Conservation (phyloP, 2,329 filamentous ascomycete genomes). For the Aspergillus amoenus region DNA sequence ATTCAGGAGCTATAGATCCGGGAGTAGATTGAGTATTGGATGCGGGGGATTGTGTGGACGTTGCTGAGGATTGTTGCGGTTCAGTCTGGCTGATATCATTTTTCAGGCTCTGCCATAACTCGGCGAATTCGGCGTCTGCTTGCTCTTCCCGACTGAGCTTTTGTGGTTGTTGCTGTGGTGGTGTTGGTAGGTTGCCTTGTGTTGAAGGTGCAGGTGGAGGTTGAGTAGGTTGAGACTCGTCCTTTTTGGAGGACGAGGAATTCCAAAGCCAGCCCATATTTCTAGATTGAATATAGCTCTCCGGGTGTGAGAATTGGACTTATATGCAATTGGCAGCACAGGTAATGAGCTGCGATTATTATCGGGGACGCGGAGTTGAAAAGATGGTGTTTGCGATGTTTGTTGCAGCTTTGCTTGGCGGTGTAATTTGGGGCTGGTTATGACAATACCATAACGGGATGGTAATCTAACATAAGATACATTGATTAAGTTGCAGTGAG, state of each 20-base stretch:
- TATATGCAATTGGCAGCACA: not conserved
- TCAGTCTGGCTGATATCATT: constrained; percentile 24
- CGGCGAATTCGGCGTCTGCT: constrained; percentile 55
- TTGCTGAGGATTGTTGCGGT: constrained; percentile 12
- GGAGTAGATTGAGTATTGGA: constrained; percentile 17
- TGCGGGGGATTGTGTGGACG: constrained; percentile 6
- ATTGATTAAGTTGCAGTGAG: not conserved
- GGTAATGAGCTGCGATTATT: not conserved
- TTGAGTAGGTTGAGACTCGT: constrained; percentile 21
- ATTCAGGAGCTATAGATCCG: constrained; percentile 57
- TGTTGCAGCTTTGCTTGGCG: constrained; percentile 5
- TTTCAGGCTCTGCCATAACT: constrained; percentile 53
- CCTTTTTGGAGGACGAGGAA: constrained; percentile 30
- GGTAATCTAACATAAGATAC: not conserved
- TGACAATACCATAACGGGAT: constrained; percentile 4
- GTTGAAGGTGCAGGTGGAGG: constrained; percentile 14
- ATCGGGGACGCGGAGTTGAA: not conserved
- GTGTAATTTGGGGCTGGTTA: not conserved
- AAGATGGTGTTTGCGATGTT: constrained; percentile 1
- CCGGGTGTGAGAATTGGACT: not conserved
- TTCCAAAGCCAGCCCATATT: constrained; percentile 50
- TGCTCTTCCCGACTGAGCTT: constrained; percentile 46
- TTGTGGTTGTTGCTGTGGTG: constrained; percentile 20
- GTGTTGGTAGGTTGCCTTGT: constrained; percentile 6
- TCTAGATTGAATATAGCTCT: not conserved